Conservation (phyloP, 768 basidiomycete species). For the Crepidotus variabilis region DNA sequence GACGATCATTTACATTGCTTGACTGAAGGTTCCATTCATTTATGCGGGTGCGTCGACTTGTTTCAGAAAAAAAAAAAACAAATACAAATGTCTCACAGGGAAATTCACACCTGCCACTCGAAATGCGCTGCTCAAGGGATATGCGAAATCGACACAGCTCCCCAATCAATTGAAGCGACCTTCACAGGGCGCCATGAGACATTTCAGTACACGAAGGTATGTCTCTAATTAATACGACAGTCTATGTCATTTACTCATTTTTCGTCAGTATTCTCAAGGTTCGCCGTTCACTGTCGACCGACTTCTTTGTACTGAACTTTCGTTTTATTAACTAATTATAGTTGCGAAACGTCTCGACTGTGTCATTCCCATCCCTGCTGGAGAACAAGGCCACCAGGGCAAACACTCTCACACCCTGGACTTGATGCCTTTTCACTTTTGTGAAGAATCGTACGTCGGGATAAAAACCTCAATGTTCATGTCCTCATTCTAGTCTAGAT, state of each 20-base stretch:
- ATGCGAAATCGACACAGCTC: slow-evolving; percentile 56
- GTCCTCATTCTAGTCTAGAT: too few relatives aligned
- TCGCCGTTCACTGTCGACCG: not conserved
- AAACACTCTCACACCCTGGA: slow-evolving; percentile 46
- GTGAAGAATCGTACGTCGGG: slow-evolving; percentile 41
- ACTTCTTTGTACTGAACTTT: not conserved
- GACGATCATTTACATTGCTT: slow-evolving; percentile 53
- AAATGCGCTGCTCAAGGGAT: slow-evolving; percentile 44
- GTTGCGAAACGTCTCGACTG: slow-evolving; percentile 50
- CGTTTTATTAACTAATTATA: slow-evolving; percentile 22
- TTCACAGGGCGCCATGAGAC: slow-evolving; percentile 58
- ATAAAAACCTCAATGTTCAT: not conserved
- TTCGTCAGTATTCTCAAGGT: slow-evolving; percentile 65
- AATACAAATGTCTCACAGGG: not conserved
- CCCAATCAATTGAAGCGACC: slow-evolving; percentile 57
- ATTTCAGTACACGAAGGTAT: slow-evolving; percentile 63
- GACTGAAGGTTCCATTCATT: slow-evolving; percentile 34
- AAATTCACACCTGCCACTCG: slow-evolving; percentile 7
- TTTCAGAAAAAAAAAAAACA: not conserved
- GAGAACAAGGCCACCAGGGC: slow-evolving; percentile 39
- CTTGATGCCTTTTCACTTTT: slow-evolving; percentile 46
- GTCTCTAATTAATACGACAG: too few relatives aligned
- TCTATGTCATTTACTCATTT: too few relatives aligned
- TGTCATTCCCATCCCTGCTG: slow-evolving; percentile 40
- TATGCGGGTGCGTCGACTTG: slow-evolving; percentile 48